These are phyloP conservation scores for Angophora floribunda DNA, from an alignment of 345 rosid genomes.

Conservation along the genomic window DNA sequence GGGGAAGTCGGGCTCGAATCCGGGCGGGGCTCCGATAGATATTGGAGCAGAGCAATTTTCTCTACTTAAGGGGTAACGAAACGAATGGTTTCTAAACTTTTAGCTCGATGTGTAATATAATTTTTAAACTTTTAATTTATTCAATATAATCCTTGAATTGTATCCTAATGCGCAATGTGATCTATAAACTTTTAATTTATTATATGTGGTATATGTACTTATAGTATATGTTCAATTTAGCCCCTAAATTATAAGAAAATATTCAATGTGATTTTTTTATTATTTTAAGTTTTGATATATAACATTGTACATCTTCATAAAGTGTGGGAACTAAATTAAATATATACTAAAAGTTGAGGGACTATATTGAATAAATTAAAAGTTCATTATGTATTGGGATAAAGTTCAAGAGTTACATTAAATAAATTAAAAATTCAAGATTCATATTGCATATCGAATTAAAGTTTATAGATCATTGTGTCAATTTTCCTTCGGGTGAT, in stretches of 20 bases:
- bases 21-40: neutral
- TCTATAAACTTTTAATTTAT: too few relatives aligned
- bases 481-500: fast-evolving
- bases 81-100: fast-evolving
- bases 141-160: fast-evolving
- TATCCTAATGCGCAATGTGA: too few relatives aligned
- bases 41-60: neutral
- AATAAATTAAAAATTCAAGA: too few relatives aligned
- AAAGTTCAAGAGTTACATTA: too few relatives aligned
- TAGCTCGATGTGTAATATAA: fast-evolving
- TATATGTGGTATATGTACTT: too few relatives aligned
- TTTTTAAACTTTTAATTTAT: fast-evolving
- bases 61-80: too few relatives aligned
- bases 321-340: fast-evolving
- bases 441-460: fast-evolving
- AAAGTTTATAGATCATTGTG: fast-evolving
- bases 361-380: fast-evolving
- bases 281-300: fast-evolving
- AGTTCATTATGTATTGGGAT: too few relatives aligned
- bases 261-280: too few relatives aligned
- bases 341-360: fast-evolving
- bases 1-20: neutral
- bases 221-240: too few relatives aligned
- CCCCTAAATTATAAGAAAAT: too few relatives aligned
- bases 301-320: fast-evolving